These are phyloP conservation scores for Pilasporangium apinafurcum DNA, from an alignment of 352 stramenopile genomes.

Conservation along the genomic window DNA sequence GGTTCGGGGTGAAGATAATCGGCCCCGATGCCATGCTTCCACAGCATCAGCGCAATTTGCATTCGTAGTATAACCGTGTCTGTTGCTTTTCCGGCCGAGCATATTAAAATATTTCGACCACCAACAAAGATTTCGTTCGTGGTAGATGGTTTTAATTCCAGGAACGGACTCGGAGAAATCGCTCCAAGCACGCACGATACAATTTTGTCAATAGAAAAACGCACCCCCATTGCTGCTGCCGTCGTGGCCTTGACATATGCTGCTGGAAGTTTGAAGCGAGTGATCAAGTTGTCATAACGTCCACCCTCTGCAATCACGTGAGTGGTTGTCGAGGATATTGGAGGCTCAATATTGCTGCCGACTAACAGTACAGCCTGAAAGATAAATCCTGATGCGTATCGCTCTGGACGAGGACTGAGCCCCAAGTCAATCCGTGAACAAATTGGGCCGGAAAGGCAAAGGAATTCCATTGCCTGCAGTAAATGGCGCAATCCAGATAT, in stretches of 20 bases:
- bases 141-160: conserved; percentile 32
- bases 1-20: conserved; percentile 83
- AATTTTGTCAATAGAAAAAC: conserved; percentile 85
- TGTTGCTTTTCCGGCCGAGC: conserved; percentile 61
- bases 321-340: conserved; percentile 23
- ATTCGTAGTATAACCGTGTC: conserved; percentile 73
- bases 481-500: conserved; percentile 53
- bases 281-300: conserved; percentile 77
- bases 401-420: conserved; percentile 63
- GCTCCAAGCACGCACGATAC: conserved; percentile 57
- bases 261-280: conserved; percentile 76
- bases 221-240: conserved; percentile 76
- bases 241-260: conserved; percentile 65
- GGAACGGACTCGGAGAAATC: conserved; percentile 12
- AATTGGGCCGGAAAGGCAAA: conserved; percentile 47
- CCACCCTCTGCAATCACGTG: conserved; percentile 80
- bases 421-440: conserved; percentile 71
- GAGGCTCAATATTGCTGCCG: neutral
- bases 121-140: conserved; percentile 26
- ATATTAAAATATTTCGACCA: conserved; percentile 61
- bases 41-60: conserved; percentile 75
- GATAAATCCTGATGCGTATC: conserved; percentile 76
- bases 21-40: conserved; percentile 58
- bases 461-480: conserved; percentile 67
- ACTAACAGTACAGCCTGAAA: conserved; percentile 75